Conservation (phyloP, 2,329 filamentous ascomycete genomes). For the Colletotrichum costaricense region DNA sequence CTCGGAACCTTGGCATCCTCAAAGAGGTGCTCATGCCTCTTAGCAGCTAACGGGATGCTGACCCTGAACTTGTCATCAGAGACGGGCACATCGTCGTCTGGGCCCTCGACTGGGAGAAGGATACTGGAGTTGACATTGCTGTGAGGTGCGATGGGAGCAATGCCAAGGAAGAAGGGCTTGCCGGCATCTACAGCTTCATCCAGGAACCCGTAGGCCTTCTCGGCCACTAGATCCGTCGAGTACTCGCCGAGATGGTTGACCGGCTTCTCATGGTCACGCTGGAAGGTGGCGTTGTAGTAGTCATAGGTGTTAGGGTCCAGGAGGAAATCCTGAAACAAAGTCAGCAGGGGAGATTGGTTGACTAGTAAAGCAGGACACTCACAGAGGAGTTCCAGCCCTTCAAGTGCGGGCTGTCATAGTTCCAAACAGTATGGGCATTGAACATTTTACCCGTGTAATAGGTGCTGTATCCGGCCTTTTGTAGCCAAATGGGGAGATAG, state of each 20-base stretch:
- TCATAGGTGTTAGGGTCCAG: slow-evolving; percentile 76
- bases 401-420: slow-evolving; percentile 62
- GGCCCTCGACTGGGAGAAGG: slow-evolving; percentile 67
- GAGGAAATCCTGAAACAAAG: slow-evolving; percentile 54
- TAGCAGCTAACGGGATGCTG: slow-evolving; percentile 47
- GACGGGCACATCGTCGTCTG: slow-evolving; percentile 62
- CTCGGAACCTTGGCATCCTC: slow-evolving; percentile 68
- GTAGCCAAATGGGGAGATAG: slow-evolving; percentile 63
- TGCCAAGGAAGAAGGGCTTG: slow-evolving; percentile 66
- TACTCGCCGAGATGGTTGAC: slow-evolving; percentile 53
- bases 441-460: slow-evolving; percentile 68
- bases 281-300: slow-evolving; percentile 74
- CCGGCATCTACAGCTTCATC: slow-evolving; percentile 67
- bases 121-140: slow-evolving; percentile 42
- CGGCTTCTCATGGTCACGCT: slow-evolving; percentile 64
- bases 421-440: slow-evolving; percentile 60
- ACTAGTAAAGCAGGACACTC: background rate
- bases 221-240: slow-evolving; percentile 67
- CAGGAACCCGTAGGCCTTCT: slow-evolving; percentile 70
- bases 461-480: slow-evolving; percentile 61
- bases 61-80: slow-evolving; percentile 58
- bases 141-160: slow-evolving; percentile 59
- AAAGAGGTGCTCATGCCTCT: slow-evolving; percentile 72
- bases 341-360: background rate
- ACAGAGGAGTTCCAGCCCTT: slow-evolving; percentile 67